These are phyloP conservation scores for Alternaria metachromatica DNA, from an alignment of 2,329 filamentous ascomycete genomes.

Conservation along the genomic window DNA sequence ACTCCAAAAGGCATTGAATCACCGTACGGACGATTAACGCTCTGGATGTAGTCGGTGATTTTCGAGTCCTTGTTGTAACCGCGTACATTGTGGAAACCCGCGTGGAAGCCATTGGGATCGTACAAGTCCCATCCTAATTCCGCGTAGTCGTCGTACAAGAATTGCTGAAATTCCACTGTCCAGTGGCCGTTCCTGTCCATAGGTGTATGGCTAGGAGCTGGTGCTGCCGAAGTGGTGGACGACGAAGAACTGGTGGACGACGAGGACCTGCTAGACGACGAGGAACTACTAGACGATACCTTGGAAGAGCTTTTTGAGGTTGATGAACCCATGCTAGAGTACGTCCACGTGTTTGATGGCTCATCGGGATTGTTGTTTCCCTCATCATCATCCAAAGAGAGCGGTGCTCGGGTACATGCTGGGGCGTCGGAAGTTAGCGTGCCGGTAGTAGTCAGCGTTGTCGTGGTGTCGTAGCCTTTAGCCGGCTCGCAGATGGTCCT, in stretches of 20 bases:
- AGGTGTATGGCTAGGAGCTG: neutral
- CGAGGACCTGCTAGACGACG: neutral
- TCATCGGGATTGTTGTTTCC: conserved; percentile 29
- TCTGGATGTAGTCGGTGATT: conserved; percentile 8
- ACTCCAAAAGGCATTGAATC: conserved; percentile 18
- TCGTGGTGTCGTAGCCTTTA: conserved; percentile 16
- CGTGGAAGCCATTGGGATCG: conserved; percentile 21
- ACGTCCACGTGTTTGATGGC: conserved; percentile 2
- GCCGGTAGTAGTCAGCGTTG: conserved; percentile 10
- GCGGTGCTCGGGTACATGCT: conserved; percentile 29
- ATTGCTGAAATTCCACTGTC: conserved; percentile 17
- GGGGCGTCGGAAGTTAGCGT: conserved; percentile 13
- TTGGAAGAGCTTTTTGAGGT: neutral
- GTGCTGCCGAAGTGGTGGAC: neutral
- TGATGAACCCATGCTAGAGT: neutral
- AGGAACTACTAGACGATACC: neutral
- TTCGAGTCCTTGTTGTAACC: neutral
- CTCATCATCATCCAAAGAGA: conserved; percentile 40
- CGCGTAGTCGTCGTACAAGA: conserved; percentile 13
- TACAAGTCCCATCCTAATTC: conserved; percentile 21
- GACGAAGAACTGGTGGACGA: neutral
- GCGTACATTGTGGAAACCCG: conserved; percentile 1
- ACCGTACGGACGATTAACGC: conserved; percentile 2
- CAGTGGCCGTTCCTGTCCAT: conserved; percentile 19
- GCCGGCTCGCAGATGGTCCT: conserved; percentile 23